Percentiles rank a stretch among this genome's conserved stretches.
These are phyloP conservation scores for Rhizophora mangle DNA, from an alignment of 345 rosid species.

Conservation along the genomic window DNA sequence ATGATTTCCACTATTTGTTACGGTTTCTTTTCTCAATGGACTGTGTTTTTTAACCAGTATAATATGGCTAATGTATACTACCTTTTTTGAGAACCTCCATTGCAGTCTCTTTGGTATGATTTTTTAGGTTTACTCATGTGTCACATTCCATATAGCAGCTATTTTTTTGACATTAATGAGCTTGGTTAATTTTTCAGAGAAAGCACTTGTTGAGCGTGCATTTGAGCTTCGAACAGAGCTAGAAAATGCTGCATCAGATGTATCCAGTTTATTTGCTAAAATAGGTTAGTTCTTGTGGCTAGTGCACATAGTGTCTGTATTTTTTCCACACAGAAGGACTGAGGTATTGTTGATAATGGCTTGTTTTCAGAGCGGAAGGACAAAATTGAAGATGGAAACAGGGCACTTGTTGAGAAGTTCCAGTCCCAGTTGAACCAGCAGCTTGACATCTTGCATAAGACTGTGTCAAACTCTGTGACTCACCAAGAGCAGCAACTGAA, in stretches of 20 bases:
- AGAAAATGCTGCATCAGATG: slow-evolving; percentile 17
- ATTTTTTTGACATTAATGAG: background rate
- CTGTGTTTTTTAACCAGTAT: no score
- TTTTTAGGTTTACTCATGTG: background rate
- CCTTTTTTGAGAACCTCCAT: background rate
- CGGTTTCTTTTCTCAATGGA: background rate
- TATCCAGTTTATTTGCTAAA: slow-evolving; percentile 14
- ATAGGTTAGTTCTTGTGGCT: slow-evolving; percentile 1
- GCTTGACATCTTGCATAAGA: slow-evolving; percentile 82
- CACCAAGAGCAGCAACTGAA: slow-evolving; percentile 89
- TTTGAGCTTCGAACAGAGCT: slow-evolving; percentile 15
- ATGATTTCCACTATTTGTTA: background rate
- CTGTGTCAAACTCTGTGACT: slow-evolving; percentile 77
- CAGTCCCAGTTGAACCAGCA: slow-evolving; percentile 86
- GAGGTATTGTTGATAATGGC: background rate
- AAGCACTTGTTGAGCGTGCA: slow-evolving; percentile 11
- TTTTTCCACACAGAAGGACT: background rate
- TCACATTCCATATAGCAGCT: background rate
- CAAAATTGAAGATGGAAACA: slow-evolving; percentile 88
- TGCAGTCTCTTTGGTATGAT: background rate
- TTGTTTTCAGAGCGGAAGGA: slow-evolving; percentile 75
- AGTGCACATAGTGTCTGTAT: background rate
- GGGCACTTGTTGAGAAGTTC: slow-evolving; percentile 64
- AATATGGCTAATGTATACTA: background rate
- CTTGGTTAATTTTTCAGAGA: background rate